Percentiles rank a stretch among this genome's conserved stretches.
Evolutionary conservation across 192 early-diverging fungal species (phyloP).

Genomic region (Coemansia sp.): DNA sequence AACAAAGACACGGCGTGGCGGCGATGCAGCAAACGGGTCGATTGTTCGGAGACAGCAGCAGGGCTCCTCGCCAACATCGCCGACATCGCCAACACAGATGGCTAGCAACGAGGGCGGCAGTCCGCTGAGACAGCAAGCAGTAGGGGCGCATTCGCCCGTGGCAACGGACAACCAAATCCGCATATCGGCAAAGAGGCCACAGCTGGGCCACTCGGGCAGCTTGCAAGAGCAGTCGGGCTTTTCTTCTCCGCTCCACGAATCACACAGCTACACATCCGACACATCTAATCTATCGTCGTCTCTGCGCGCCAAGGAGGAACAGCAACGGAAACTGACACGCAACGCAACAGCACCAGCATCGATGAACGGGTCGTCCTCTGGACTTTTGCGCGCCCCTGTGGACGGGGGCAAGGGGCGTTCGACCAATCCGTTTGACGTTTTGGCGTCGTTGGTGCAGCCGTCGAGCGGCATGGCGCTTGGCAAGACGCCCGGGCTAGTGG

Average conservation of each 20-base stretch:
- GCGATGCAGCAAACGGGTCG: constrained; percentile 8
- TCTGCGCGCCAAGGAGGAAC: constrained; percentile 4
- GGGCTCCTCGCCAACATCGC: constrained; percentile 18
- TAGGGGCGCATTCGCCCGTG: constrained; percentile 12
- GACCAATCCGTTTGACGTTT: constrained; percentile 29
- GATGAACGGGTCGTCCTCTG: constrained; percentile 8
- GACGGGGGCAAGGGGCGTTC: constrained; percentile 1
- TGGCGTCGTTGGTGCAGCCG: constrained; percentile 33
- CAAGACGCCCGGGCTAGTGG: background rate
- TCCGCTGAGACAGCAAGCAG: constrained; percentile 9
- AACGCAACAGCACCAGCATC: constrained; percentile 20
- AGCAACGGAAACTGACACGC: constrained; percentile 30
- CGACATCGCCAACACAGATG: background rate
- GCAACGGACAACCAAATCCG: constrained; percentile 35
- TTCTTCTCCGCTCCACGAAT: constrained; percentile 12
- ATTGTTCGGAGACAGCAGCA: constrained; percentile 7
- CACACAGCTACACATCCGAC: background rate
- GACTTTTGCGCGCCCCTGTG: background rate
- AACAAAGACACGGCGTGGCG: constrained; percentile 11
- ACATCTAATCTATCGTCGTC: background rate
- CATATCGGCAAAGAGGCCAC: constrained; percentile 35
- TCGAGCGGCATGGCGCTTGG: background rate
- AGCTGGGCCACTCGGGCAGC: constrained; percentile 7
- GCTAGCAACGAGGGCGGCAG: background rate
- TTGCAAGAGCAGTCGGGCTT: constrained; percentile 12